These are phyloP conservation scores for Podosphaera aphanis DNA, from an alignment of 2,329 filamentous ascomycete species.

Conservation along the genomic window DNA sequence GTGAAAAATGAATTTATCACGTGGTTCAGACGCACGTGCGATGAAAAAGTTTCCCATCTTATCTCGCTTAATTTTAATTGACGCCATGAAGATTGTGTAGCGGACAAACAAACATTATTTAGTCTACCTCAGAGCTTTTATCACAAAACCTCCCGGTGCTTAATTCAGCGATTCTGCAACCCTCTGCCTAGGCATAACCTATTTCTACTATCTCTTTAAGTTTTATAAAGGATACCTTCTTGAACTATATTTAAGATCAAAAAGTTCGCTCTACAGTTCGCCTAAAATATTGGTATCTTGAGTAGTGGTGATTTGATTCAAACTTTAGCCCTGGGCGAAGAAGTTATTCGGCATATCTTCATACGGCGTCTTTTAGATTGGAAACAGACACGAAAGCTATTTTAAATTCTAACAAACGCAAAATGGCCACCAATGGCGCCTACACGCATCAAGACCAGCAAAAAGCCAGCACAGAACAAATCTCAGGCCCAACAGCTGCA, in stretches of 20 bases:
- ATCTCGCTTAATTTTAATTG: conserved; percentile 1
- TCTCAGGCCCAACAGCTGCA: conserved; percentile 14
- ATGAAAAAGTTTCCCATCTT: neutral
- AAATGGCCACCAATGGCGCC: conserved; percentile 17
- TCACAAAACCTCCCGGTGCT: neutral
- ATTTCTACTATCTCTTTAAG: neutral
- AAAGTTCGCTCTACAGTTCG: neutral
- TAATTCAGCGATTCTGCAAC: neutral
- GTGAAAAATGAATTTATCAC: neutral
- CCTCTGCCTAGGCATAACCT: neutral
- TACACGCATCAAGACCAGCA: conserved; percentile 17
- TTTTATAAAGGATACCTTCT: neutral
- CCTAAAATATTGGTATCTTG: neutral
- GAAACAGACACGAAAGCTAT: neutral
- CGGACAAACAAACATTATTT: conserved; percentile 2
- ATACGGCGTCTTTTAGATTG: neutral
- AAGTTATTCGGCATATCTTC: neutral
- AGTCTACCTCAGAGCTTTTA: conserved; percentile 5
- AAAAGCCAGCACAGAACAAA: conserved; percentile 15
- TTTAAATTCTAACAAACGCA: conserved; percentile 1
- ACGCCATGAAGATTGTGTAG: neutral
- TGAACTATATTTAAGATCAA: neutral
- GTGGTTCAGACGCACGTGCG: neutral
- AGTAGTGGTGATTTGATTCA: neutral
- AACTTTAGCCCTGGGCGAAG: neutral